Conservation (phyloP, 225 moss, liverwort and hornwort genomes). For the Straminergon stramineum region DNA sequence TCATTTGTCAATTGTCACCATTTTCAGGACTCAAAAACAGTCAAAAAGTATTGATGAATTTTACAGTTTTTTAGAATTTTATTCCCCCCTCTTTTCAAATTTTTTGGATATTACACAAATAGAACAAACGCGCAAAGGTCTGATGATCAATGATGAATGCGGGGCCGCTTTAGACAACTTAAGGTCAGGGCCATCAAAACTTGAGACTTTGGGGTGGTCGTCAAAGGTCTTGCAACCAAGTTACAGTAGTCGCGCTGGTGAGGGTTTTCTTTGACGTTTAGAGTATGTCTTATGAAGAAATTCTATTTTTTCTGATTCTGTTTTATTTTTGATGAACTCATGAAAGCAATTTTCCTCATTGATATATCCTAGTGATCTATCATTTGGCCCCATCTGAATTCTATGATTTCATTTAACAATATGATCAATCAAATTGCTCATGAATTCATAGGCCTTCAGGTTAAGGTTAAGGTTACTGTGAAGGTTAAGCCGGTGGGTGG, state of each 20-base stretch:
- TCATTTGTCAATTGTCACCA: no score
- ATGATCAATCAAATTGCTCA: not conserved
- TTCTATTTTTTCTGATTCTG: not conserved
- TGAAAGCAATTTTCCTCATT: no score
- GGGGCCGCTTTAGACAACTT: not conserved
- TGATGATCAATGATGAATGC: not conserved
- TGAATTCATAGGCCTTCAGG: not conserved
- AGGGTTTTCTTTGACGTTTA: not conserved
- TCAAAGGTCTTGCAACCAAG: not conserved
- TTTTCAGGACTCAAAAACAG: not conserved
- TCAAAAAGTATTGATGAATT: not conserved
- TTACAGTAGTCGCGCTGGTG: not conserved
- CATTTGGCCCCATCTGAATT: not conserved
- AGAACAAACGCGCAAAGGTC: not conserved
- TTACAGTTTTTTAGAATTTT: rapidly evolving
- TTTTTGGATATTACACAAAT: not conserved
- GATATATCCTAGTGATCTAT: not conserved
- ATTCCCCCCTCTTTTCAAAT: rapidly evolving
- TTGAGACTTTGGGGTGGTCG: not conserved
- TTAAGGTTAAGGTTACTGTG: no score
- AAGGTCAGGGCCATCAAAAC: not conserved
- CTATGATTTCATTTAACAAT: not conserved
- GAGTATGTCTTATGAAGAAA: not conserved
- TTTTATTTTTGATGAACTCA: not conserved
- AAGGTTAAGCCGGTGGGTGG: not conserved